A percentile compares a stretch with the other conserved stretches of the same genome.
These are phyloP conservation scores for Grifola frondosa DNA, from an alignment of 1,284 basidiomycete genomes.

Conservation along the genomic window DNA sequence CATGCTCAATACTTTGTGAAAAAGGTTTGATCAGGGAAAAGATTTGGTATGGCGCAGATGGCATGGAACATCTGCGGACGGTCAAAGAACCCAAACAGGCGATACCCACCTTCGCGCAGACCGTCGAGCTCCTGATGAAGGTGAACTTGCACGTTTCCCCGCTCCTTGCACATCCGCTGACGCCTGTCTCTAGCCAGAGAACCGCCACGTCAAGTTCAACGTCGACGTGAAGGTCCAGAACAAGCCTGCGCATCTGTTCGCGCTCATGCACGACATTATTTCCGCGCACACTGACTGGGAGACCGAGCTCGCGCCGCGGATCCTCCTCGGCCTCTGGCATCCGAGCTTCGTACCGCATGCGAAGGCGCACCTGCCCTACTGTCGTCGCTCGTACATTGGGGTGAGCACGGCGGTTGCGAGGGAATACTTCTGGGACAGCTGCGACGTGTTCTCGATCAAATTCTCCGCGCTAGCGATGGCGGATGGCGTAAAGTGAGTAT, in stretches of 20 bases:
- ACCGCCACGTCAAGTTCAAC: constrained; percentile 85
- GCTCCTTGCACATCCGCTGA: constrained; percentile 3
- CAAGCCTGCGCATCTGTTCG: constrained; percentile 85
- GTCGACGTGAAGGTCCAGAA: constrained; percentile 96
- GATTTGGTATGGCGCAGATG: constrained; percentile 67
- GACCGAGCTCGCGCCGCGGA: constrained; percentile 79
- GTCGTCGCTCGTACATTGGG: constrained; percentile 87
- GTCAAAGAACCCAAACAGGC: constrained; percentile 81
- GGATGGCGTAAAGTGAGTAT: constrained; percentile 68
- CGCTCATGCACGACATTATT: constrained; percentile 79
- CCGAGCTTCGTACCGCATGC: constrained; percentile 86
- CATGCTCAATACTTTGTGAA: constrained; percentile 7
- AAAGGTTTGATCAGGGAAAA: constrained; percentile 68
- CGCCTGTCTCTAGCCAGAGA: constrained; percentile 64
- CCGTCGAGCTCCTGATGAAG: constrained; percentile 79
- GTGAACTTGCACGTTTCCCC: constrained; percentile 39
- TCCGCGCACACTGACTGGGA: constrained; percentile 76
- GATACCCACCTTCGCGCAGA: constrained; percentile 87
- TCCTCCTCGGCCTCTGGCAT: constrained; percentile 93
- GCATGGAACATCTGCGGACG: constrained; percentile 84
- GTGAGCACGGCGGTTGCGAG: constrained; percentile 68
- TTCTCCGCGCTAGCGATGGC: constrained; percentile 74
- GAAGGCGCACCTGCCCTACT: constrained; percentile 75
- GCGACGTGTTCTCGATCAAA: constrained; percentile 86
- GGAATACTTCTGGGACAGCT: constrained; percentile 90